phyloP scores from a whole-genome alignment of 108 stramenopile genomes.

The Cyclotella choctawhatcheeana region DNA sequence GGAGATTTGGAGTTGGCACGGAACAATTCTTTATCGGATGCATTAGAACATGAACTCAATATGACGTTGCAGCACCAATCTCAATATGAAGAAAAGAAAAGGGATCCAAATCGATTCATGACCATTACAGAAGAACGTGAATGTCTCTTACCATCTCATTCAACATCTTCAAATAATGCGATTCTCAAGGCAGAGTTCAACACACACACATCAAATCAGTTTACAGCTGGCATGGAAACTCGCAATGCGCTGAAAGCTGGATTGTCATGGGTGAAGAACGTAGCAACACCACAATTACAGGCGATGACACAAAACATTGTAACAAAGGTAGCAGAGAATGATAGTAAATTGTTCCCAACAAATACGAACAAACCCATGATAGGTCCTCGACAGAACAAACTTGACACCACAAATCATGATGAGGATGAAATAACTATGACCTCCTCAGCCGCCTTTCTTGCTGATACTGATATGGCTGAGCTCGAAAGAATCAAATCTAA shows the following conservation, averaged over 20 bases:
- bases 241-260: slow-evolving; percentile 31
- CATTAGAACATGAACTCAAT: slow-evolving; percentile 34
- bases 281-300: slow-evolving; percentile 46
- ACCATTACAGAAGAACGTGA: slow-evolving; percentile 47
- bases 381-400: slow-evolving; percentile 18
- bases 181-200: background rate
- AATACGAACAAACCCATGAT: slow-evolving; percentile 27
- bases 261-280: slow-evolving; percentile 38
- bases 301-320: slow-evolving; percentile 39
- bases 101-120: slow-evolving; percentile 48
- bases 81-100: slow-evolving; percentile 9
- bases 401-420: slow-evolving; percentile 1
- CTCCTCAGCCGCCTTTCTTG: slow-evolving; percentile 39
- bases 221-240: slow-evolving; percentile 27
- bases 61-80: background rate
- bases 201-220: background rate
- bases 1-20: slow-evolving; percentile 6
- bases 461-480: slow-evolving; percentile 33
- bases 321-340: slow-evolving; percentile 34
- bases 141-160: slow-evolving; percentile 16
- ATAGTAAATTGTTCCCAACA: slow-evolving; percentile 5
- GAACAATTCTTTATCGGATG: slow-evolving; percentile 15
- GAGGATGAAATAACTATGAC: slow-evolving; percentile 38
- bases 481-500: slow-evolving; percentile 33
- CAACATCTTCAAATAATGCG: background rate